Evolutionary conservation across 2,329 filamentous ascomycete genomes (phyloP).

Genomic region (Fusarium beomiforme): DNA sequence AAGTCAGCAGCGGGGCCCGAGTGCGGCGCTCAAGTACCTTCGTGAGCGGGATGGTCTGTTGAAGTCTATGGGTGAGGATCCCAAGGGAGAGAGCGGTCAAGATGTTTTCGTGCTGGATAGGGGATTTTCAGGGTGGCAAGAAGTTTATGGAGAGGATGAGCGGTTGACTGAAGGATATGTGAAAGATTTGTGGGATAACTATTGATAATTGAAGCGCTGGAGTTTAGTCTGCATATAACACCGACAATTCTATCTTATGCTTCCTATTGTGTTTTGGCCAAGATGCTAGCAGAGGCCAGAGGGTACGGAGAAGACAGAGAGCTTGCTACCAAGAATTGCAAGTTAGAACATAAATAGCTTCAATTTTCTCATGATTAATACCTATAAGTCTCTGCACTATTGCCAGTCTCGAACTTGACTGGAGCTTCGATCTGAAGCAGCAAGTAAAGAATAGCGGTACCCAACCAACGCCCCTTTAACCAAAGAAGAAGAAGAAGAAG

Average conservation of each 20-base stretch:
- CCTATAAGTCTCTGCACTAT: too few relatives aligned
- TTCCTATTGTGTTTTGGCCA: not conserved
- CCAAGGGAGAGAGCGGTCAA: constrained; percentile 70
- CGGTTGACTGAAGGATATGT: constrained; percentile 84
- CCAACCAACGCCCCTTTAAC: too few relatives aligned
- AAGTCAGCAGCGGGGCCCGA: constrained; percentile 89
- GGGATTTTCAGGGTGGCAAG: constrained; percentile 91
- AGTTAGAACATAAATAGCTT: too few relatives aligned
- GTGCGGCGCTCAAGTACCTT: constrained; percentile 82
- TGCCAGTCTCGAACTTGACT: too few relatives aligned
- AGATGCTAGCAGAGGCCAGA: not conserved
- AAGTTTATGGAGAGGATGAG: constrained; percentile 80
- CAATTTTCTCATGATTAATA: too few relatives aligned
- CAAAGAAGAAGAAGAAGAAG: too few relatives aligned
- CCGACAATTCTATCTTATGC: not conserved
- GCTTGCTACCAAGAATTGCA: too few relatives aligned
- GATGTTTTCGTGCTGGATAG: constrained; percentile 83
- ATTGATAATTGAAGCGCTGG: constrained; percentile 42
- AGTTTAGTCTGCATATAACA: not conserved
- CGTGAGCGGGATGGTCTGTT: constrained; percentile 70
- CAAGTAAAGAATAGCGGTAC: too few relatives aligned
- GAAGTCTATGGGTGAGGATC: constrained; percentile 44
- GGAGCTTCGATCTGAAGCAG: too few relatives aligned
- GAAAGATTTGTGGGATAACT: constrained; percentile 84
- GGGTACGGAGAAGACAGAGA: not conserved